Percentiles rank a stretch among this genome's conserved stretches.
These are phyloP conservation scores for Aspergillus ustus DNA, from an alignment of 2,329 filamentous ascomycete genomes.

Conservation along the genomic window DNA sequence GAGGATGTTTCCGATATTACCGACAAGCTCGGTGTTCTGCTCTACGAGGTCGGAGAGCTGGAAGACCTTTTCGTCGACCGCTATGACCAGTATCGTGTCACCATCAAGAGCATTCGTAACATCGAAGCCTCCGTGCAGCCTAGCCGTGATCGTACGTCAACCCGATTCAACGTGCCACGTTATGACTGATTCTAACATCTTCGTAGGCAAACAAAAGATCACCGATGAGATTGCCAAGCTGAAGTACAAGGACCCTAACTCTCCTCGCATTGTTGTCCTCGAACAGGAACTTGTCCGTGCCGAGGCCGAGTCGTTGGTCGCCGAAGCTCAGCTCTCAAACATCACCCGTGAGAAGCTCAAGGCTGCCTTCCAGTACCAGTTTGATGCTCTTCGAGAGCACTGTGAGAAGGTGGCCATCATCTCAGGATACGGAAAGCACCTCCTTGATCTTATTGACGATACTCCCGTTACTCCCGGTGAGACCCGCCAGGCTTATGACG, in stretches of 20 bases:
- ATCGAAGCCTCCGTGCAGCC: slow-evolving; percentile 98
- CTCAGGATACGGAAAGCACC: slow-evolving; percentile 94
- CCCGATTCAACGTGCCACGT: background rate
- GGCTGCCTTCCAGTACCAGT: slow-evolving; percentile 96
- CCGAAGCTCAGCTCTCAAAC: slow-evolving; percentile 97
- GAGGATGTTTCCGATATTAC: slow-evolving; percentile 99
- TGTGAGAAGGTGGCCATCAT: slow-evolving; percentile 98
- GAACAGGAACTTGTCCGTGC: slow-evolving; percentile 98
- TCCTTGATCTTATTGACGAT: slow-evolving; percentile 96
- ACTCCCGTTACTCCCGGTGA: slow-evolving; percentile 96
- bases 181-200: slow-evolving; percentile 16
- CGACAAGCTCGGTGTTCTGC: slow-evolving; percentile 95
- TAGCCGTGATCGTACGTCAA: slow-evolving; percentile 81
- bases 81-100: slow-evolving; percentile 98
- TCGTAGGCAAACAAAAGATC: slow-evolving; percentile 93
- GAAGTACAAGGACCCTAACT: slow-evolving; percentile 99
- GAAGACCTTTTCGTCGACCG: slow-evolving; percentile 98
- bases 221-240: slow-evolving; percentile 98
- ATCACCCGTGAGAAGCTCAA: slow-evolving; percentile 99
- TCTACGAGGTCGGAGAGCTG: slow-evolving; percentile 97
- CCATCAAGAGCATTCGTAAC: slow-evolving; percentile 99
- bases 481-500: slow-evolving; percentile 93
- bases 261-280: slow-evolving; percentile 93
- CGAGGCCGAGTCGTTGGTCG: slow-evolving; percentile 97
- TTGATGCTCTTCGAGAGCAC: slow-evolving; percentile 95